These are phyloP conservation scores for Pseudocercospora eumusae DNA, from an alignment of 2,329 filamentous ascomycete genomes.

Conservation along the genomic window DNA sequence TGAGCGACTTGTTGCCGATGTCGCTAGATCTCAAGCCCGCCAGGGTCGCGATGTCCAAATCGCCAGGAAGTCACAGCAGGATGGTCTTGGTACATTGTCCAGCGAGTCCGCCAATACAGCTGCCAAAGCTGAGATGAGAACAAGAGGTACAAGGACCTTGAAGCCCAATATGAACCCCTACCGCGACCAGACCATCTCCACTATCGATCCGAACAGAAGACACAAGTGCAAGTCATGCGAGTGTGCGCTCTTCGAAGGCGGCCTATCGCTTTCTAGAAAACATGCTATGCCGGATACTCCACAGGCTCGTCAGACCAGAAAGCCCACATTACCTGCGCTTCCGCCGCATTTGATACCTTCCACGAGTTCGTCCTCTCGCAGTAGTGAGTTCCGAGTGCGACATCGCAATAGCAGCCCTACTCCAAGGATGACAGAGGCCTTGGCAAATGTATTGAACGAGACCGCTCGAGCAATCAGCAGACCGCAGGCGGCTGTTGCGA, in stretches of 20 bases:
- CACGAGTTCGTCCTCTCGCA: conserved; percentile 13
- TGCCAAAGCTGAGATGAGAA: background rate
- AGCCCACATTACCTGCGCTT: conserved; percentile 13
- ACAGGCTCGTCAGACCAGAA: background rate
- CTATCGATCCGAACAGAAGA: background rate
- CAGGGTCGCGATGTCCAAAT: background rate
- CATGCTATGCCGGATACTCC: background rate
- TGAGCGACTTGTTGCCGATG: conserved; percentile 22
- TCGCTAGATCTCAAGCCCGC: conserved; percentile 1
- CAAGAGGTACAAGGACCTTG: conserved; percentile 13
- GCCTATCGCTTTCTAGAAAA: background rate
- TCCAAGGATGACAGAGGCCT: background rate
- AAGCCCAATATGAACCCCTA: conserved; percentile 17
- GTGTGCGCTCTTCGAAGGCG: background rate
- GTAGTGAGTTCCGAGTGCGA: background rate
- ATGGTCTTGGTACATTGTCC: background rate
- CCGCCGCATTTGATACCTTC: conserved; percentile 19
- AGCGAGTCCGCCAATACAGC: background rate
- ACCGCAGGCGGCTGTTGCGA: conserved; percentile 29
- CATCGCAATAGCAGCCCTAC: background rate
- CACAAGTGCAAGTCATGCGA: conserved; percentile 16
- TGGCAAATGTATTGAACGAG: conserved; percentile 42
- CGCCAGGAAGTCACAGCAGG: background rate
- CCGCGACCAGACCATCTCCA: background rate
- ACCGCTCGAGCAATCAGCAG: conserved; percentile 42